phyloP scores from a whole-genome alignment of 1,284 basidiomycete genomes.

The Polyporus tsugae region DNA sequence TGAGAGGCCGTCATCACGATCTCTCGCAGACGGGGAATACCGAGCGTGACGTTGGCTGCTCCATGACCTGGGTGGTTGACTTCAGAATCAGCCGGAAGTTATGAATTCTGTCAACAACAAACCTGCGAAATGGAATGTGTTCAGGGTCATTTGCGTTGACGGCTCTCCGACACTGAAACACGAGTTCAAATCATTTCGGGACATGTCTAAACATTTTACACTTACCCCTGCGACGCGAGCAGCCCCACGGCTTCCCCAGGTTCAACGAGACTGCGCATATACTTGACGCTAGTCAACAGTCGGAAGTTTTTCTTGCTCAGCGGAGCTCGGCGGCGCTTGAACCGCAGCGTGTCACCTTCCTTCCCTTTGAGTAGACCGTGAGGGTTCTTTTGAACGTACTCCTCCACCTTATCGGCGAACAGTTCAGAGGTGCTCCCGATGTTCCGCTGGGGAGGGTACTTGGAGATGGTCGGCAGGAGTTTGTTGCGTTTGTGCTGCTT shows the following conservation, averaged over 20 bases:
- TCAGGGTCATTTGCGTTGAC: slow-evolving; percentile 99
- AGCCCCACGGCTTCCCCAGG: slow-evolving; percentile 98
- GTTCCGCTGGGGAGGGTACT: slow-evolving; percentile 83
- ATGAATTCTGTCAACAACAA: slow-evolving; percentile 39
- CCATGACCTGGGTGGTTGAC: slow-evolving; percentile 78
- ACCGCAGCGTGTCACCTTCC: slow-evolving; percentile 48
- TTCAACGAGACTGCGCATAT: slow-evolving; percentile 93
- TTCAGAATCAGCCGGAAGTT: slow-evolving; percentile 21
- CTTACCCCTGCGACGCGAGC: slow-evolving; percentile 96
- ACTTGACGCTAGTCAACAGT: slow-evolving; percentile 87
- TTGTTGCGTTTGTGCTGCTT: slow-evolving; percentile 62
- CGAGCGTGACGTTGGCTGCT: slow-evolving; percentile 98
- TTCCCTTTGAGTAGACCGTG: slow-evolving; percentile 76
- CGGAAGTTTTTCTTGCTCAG: slow-evolving; percentile 75
- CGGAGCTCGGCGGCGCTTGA: slow-evolving; percentile 56
- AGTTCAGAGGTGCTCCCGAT: slow-evolving; percentile 94
- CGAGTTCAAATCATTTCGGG: slow-evolving; percentile 20
- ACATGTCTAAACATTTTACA: slow-evolving; percentile 25
- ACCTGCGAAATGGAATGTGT: slow-evolving; percentile 99
- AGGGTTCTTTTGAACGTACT: slow-evolving; percentile 86
- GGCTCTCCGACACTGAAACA: slow-evolving; percentile 90
- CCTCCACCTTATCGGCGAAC: slow-evolving; percentile 85
- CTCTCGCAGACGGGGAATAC: slow-evolving; percentile 98
- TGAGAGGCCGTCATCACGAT: slow-evolving; percentile 99
- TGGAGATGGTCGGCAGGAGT: slow-evolving; percentile 79